A percentile compares a stretch with the other conserved stretches of the same genome.
These are phyloP conservation scores for Fusarium sp. DNA, from an alignment of 2,329 filamentous ascomycete genomes.

Conservation along the genomic window DNA sequence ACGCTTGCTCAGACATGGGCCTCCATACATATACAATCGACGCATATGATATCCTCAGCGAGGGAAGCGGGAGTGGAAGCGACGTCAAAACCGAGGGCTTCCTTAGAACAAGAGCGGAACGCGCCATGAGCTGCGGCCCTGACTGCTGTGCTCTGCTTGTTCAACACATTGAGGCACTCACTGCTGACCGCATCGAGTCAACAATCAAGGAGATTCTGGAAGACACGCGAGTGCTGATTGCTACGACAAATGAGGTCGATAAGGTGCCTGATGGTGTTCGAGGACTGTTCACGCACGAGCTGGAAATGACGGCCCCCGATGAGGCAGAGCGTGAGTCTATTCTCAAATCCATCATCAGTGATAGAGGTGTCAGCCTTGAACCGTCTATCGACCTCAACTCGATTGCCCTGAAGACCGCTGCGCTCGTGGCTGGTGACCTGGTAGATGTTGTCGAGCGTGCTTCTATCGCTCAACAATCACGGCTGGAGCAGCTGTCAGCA, in stretches of 20 bases:
- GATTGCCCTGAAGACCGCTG: conserved; percentile 94
- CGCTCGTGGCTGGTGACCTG: conserved; percentile 92
- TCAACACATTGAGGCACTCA: conserved; percentile 90
- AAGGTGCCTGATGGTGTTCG: conserved; percentile 93
- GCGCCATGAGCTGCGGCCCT: conserved; percentile 89
- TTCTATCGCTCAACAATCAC: conserved; percentile 79
- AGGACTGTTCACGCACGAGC: conserved; percentile 93
- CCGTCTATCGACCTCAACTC: conserved; percentile 86
- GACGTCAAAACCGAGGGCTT: conserved; percentile 97
- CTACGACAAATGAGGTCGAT: conserved; percentile 95
- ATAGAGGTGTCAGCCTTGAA: conserved; percentile 82
- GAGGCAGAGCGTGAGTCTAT: conserved; percentile 94
- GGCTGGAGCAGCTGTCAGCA: conserved; percentile 80
- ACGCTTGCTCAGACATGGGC: conserved; percentile 89
- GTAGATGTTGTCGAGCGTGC: conserved; percentile 96
- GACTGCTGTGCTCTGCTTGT: conserved; percentile 89
- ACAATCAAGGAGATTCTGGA: conserved; percentile 87
- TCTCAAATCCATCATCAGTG: conserved; percentile 81
- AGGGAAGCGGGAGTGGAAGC: conserved; percentile 83
- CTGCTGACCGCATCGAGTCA: conserved; percentile 89
- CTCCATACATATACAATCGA: conserved; percentile 92
- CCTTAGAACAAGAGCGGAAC: conserved; percentile 87
- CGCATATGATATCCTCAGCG: conserved; percentile 94
- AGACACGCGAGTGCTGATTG: conserved; percentile 87
- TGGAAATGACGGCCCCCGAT: conserved; percentile 93